These are phyloP conservation scores for Exsudoporus frostii DNA, from an alignment of 768 basidiomycete genomes.

Conservation along the genomic window DNA sequence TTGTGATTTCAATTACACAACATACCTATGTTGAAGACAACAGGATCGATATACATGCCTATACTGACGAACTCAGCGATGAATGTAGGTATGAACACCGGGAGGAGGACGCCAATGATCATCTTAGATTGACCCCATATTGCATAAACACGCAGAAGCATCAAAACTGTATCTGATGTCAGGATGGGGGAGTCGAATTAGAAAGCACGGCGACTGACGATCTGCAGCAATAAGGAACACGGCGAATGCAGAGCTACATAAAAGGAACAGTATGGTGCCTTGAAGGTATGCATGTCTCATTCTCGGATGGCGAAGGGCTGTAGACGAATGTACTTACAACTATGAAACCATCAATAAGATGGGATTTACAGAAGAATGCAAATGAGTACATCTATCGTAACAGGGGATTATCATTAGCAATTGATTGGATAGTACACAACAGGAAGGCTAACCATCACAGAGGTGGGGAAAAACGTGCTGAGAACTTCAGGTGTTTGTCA, in stretches of 20 bases:
- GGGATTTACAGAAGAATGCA: not conserved
- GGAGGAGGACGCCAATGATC: not conserved
- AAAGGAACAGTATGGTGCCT: not conserved
- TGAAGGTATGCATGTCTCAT: not conserved
- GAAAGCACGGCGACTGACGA: not conserved
- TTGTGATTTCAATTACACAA: not conserved
- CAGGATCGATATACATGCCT: not conserved
- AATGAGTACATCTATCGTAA: not conserved
- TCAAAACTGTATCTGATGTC: not conserved
- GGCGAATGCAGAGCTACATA: not conserved
- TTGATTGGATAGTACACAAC: not conserved
- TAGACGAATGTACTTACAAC: conserved; percentile 1
- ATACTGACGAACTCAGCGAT: not conserved
- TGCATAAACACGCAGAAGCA: conserved; percentile 8
- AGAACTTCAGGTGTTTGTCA: not conserved
- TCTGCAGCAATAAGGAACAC: conserved; percentile 5
- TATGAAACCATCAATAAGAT: not conserved
- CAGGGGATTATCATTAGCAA: not conserved
- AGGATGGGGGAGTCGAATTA: not conserved
- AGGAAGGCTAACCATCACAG: not conserved
- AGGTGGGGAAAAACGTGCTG: not conserved
- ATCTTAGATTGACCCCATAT: conserved; percentile 1
- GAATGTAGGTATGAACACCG: not conserved
- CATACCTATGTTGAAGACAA: not conserved
- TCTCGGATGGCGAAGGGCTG: not conserved